phyloP scores from a whole-genome alignment of 805 yeast genomes.

The Candida michaelii region DNA sequence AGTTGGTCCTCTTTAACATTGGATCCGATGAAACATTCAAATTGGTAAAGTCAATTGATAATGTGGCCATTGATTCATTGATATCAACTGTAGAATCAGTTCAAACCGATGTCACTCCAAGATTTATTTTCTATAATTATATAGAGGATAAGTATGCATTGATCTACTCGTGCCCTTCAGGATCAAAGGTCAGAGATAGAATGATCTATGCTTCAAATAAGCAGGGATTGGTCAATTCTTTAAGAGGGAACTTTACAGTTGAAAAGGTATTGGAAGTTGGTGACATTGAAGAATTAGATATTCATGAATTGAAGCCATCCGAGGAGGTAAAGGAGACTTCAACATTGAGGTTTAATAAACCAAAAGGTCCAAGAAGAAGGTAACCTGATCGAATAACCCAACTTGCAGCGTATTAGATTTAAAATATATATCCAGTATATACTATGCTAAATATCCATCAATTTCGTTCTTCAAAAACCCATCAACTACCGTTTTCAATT shows the following conservation, averaged over 20 bases:
- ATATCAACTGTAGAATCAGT: conserved; percentile 18
- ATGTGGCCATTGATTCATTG: conserved; percentile 21
- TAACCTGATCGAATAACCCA: too few relatives aligned
- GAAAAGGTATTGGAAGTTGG: conserved; percentile 65
- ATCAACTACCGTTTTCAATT: conserved; percentile 24
- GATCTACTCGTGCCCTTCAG: conserved; percentile 86
- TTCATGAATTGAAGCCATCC: conserved; percentile 39
- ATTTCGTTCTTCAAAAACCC: conserved; percentile 23
- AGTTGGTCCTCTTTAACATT: conserved; percentile 50
- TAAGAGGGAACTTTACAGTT: conserved; percentile 41
- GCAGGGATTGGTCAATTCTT: conserved; percentile 53
- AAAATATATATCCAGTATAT: neutral
- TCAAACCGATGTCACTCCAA: conserved; percentile 33
- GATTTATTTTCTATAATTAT: conserved; percentile 54
- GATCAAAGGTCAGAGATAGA: conserved; percentile 83
- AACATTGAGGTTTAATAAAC: conserved; percentile 49
- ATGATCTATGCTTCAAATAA: conserved; percentile 90
- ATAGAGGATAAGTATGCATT: conserved; percentile 48
- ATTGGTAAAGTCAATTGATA: conserved; percentile 20
- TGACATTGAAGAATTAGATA: conserved; percentile 66
- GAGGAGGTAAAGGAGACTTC: conserved; percentile 15
- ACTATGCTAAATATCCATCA: neutral
- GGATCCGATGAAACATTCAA: conserved; percentile 47
- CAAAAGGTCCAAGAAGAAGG: conserved; percentile 66
- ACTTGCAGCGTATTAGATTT: too few relatives aligned